Evolutionary conservation across 2,329 filamentous ascomycete genomes (phyloP), one percentile per base, ranked within the genome.

Genomic region (Xylaria sp.): DNA sequence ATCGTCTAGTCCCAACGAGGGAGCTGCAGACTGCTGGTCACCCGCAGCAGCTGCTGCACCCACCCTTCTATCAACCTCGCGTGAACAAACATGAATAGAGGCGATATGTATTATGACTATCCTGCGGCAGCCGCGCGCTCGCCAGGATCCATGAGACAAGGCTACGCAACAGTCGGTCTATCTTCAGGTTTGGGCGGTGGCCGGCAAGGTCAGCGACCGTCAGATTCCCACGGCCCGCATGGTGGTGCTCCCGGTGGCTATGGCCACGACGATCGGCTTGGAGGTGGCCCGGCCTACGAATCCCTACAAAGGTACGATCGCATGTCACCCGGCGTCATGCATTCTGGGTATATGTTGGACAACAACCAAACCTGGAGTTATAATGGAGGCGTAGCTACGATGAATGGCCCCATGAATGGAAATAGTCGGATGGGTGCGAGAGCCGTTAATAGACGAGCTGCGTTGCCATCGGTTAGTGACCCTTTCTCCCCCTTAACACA

Each of bases 351-450:
- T 62, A 81, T 85, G 78, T 71, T 84, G 55, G 81, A 93, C 69
- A 91, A 93, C 72, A 86, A 87, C 73, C 90, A 92, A 72, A 88
- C 89, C 19, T 97, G 93, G 93, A 91, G 88, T 74, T 88, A 92
- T 68, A 82, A 79, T 62, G 86, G 85, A 71, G 89, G 87, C 47
- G 91, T 92, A 66, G 81, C 82, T 21, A 85, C 83, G 0, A 79
- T 85, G 62, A 81, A 84, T 70, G 87, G 87, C 56, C 88, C 86
- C 65, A 83, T 93, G 68, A 88, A 87, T 60, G 87, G 87, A 58
- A 81, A 85, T 69, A 77, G 84, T 73, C 79, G 88, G 71, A 74
- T 87, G 21, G 72, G 69, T 43, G 67, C 69, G 74, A 81, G 84
- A 65, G 78, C 78, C 58, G 79, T 82, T 48, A 83, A 81, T 69